A percentile compares a stretch with the other conserved stretches of the same genome.
Conservation (phyloP, 2,329 filamentous ascomycete species). For the Fusarium bactridioides region DNA sequence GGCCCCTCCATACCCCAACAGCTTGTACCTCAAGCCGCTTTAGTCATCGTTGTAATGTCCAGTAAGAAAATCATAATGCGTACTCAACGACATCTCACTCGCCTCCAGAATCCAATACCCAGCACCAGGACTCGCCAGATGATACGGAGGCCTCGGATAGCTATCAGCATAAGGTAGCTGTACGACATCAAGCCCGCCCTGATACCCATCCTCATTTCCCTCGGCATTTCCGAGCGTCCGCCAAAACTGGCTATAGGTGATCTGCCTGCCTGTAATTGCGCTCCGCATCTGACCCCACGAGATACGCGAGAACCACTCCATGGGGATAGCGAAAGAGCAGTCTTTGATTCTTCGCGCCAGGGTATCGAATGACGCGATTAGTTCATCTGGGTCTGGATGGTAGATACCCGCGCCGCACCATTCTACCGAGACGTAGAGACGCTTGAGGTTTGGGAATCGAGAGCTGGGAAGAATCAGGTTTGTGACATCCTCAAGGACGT, state of each 20-base stretch:
- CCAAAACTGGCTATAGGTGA: neutral
- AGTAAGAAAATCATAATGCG: neutral
- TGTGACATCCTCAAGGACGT: neutral
- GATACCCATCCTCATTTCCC: neutral
- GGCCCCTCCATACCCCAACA: neutral
- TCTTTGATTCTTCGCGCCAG: neutral
- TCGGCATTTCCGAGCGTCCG: neutral
- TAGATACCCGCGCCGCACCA: fast-evolving
- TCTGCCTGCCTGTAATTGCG: neutral
- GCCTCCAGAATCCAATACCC: constrained; percentile 12
- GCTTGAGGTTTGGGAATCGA: neutral
- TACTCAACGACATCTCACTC: neutral
- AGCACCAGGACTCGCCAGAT: neutral
- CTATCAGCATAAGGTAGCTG: neutral
- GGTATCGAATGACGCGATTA: neutral
- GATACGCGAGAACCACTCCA: neutral
- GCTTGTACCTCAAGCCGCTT: neutral
- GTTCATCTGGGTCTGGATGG: neutral
- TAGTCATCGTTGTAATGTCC: neutral
- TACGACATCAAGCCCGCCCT: neutral
- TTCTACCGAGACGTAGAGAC: neutral
- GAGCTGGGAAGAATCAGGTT: neutral
- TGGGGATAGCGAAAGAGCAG: neutral
- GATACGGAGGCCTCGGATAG: neutral
- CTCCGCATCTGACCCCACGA: neutral